A percentile compares a stretch with the other conserved stretches of the same genome.
Evolutionary conservation across 2,329 filamentous ascomycete genomes (phyloP).

Genomic region (Ceratocystis alfenasii): DNA sequence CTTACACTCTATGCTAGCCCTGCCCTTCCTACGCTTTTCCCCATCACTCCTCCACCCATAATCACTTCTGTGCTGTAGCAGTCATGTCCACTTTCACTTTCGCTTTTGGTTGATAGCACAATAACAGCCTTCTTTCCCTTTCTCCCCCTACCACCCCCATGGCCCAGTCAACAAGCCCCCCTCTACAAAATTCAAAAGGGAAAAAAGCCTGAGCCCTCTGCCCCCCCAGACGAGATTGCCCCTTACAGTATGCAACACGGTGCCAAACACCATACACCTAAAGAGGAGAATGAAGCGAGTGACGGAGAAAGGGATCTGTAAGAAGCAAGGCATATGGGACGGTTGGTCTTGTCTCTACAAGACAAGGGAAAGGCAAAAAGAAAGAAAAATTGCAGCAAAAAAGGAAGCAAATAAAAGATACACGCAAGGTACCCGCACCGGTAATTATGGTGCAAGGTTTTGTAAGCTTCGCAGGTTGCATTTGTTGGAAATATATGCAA

Average conservation of each 20-base stretch:
- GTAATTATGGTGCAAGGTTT: constrained; percentile 18
- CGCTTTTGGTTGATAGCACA: not conserved
- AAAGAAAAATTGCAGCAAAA: constrained; percentile 16
- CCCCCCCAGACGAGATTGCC: constrained; percentile 8
- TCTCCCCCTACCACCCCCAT: not conserved
- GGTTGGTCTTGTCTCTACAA: not conserved
- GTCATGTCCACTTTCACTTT: constrained; percentile 7
- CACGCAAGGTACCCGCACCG: constrained; percentile 11
- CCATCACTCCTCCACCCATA: not conserved
- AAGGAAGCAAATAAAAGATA: constrained; percentile 16
- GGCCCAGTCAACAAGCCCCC: not conserved
- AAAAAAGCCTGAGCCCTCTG: not conserved
- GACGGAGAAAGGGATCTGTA: not conserved
- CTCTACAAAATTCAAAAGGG: not conserved
- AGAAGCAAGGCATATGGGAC: constrained; percentile 12
- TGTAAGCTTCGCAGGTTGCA: not conserved
- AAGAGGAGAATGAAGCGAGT: constrained; percentile 1
- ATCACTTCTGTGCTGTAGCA: constrained; percentile 7
- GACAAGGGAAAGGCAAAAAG: constrained; percentile 1
- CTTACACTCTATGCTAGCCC: not conserved
- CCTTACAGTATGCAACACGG: not conserved
- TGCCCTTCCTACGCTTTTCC: not conserved
- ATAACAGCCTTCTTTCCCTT: not conserved
- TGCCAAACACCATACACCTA: not conserved
- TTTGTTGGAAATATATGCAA: not conserved